phyloP scores from a whole-genome alignment of 495 filamentous ascomycete genomes.

The Pyronema domesticum region DNA sequence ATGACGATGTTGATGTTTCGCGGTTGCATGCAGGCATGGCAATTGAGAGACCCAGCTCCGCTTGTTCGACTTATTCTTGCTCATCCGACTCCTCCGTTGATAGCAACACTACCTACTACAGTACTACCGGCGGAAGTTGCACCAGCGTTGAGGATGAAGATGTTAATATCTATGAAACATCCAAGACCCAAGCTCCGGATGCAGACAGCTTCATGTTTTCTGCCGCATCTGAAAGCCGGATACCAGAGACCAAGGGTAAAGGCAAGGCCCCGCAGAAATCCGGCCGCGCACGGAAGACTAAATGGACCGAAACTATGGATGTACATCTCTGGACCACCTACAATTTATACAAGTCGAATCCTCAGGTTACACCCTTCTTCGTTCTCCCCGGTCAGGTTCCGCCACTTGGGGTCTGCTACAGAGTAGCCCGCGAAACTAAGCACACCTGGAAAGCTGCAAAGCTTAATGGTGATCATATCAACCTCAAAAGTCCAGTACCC shows the following conservation, averaged over 20 bases:
- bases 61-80: constrained; percentile 46
- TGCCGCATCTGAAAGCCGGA: constrained; percentile 11
- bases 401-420: constrained; percentile 73
- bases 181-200: constrained; percentile 3
- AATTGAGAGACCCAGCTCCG: constrained; percentile 39
- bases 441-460: constrained; percentile 60
- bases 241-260: background rate
- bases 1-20: background rate
- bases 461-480: constrained; percentile 12
- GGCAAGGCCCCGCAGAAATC: constrained; percentile 2
- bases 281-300: constrained; percentile 19
- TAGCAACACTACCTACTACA: constrained; percentile 42
- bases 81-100: constrained; percentile 52
- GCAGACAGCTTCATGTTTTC: background rate
- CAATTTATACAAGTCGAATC: constrained; percentile 70
- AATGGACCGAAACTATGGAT: constrained; percentile 81
- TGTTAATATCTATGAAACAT: constrained; percentile 25
- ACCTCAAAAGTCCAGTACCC: constrained; percentile 12
- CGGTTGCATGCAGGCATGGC: constrained; percentile 15
- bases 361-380: constrained; percentile 84
- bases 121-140: constrained; percentile 47
- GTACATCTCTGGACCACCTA: constrained; percentile 88
- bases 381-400: constrained; percentile 72
- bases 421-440: constrained; percentile 71
- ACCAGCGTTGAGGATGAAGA: constrained; percentile 42